Evolutionary conservation across 306 rosid genomes (phyloP).

Genomic region (Cicer cuneatum): DNA sequence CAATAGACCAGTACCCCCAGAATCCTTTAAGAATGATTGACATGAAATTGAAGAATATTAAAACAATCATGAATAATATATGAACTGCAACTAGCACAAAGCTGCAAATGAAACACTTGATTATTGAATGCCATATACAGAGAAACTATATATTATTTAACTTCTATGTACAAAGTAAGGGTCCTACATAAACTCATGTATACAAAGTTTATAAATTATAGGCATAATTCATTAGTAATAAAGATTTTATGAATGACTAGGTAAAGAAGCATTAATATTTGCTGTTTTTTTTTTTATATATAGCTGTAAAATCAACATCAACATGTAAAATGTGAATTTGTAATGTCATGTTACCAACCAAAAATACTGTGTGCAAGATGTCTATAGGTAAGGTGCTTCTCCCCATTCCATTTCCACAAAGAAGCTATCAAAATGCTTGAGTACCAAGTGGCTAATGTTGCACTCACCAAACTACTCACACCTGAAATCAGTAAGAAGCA

Average conservation of each 20-base stretch:
- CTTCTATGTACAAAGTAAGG: neutral
- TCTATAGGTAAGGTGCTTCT: slow-evolving; percentile 71
- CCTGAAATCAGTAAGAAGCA: slow-evolving; percentile 51
- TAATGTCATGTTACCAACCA: slow-evolving; percentile 46
- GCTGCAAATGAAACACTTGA: slow-evolving; percentile 3
- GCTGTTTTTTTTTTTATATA: no score
- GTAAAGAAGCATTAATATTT: no score
- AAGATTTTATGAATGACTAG: no score
- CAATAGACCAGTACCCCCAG: slow-evolving; percentile 80
- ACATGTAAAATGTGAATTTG: no score
- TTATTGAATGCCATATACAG: neutral
- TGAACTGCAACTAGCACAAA: slow-evolving; percentile 17
- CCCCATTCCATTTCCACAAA: slow-evolving; percentile 82
- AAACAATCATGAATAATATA: slow-evolving; percentile 3
- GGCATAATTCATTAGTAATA: no score
- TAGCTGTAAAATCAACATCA: no score
- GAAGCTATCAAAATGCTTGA: slow-evolving; percentile 76
- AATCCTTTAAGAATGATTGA: slow-evolving; percentile 56
- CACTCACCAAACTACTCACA: slow-evolving; percentile 68
- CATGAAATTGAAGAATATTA: slow-evolving; percentile 25
- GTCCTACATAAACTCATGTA: slow-evolving; percentile 13
- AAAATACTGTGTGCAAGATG: slow-evolving; percentile 68
- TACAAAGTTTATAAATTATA: neutral
- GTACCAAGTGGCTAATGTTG: slow-evolving; percentile 80
- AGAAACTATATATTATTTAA: neutral